These are phyloP conservation scores for Pythium apleroticum DNA, from an alignment of 352 stramenopile species.

Conservation along the genomic window DNA sequence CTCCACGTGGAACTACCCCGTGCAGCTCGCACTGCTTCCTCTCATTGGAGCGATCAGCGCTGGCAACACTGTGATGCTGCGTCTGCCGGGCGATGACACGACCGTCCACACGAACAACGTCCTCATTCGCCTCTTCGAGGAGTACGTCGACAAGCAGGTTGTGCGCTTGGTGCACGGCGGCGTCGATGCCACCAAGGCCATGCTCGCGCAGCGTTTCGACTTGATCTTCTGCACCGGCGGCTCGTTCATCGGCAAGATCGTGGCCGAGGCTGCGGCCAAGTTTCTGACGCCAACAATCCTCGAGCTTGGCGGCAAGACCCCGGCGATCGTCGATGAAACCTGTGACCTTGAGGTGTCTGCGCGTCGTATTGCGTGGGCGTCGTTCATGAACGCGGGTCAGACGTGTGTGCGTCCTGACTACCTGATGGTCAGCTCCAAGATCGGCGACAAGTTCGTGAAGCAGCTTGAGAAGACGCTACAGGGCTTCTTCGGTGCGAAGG, in stretches of 20 bases:
- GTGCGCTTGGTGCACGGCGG: constrained; percentile 82
- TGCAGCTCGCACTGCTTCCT: constrained; percentile 73
- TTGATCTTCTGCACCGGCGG: constrained; percentile 78
- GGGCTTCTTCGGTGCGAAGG: constrained; percentile 60
- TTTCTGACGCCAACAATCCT: constrained; percentile 93
- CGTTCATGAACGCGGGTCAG: constrained; percentile 92
- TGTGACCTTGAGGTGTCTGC: constrained; percentile 56
- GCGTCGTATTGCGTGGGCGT: constrained; percentile 80
- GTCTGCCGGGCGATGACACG: constrained; percentile 86
- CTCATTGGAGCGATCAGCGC: constrained; percentile 82
- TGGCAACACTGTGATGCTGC: constrained; percentile 92
- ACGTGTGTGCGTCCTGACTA: constrained; percentile 95
- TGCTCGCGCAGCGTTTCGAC: constrained; percentile 75
- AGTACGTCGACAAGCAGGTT: constrained; percentile 63
- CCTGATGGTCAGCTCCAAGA: constrained; percentile 79
- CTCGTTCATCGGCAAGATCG: constrained; percentile 81
- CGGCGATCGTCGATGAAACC: constrained; percentile 79
- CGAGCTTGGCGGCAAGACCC: constrained; percentile 94
- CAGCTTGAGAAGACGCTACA: constrained; percentile 38
- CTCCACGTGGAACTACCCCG: constrained; percentile 90
- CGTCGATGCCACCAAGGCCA: constrained; percentile 61
- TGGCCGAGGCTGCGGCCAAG: constrained; percentile 89
- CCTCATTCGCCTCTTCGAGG: constrained; percentile 44
- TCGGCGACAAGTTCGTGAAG: constrained; percentile 57
- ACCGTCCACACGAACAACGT: constrained; percentile 47